These are phyloP conservation scores for Epithele typhae DNA, from an alignment of 768 basidiomycete genomes.

Conservation along the genomic window DNA sequence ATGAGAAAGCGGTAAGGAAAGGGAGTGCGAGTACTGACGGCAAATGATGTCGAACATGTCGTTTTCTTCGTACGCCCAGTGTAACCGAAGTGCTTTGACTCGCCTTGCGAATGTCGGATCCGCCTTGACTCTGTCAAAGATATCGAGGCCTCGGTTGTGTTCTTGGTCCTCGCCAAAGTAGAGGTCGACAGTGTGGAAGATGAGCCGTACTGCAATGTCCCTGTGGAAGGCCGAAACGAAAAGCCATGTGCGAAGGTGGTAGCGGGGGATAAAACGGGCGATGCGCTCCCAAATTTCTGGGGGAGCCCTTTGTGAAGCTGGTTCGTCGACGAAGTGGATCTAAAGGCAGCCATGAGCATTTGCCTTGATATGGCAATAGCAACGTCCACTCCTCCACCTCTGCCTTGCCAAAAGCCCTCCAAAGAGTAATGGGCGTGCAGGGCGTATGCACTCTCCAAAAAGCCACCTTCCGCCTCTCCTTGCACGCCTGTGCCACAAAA, in stretches of 20 bases:
- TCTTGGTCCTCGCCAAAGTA: slow-evolving; percentile 59
- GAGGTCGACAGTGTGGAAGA: slow-evolving; percentile 65
- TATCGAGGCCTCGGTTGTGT: slow-evolving; percentile 56
- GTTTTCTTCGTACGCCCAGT: slow-evolving; percentile 69
- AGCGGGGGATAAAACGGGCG: slow-evolving; percentile 55
- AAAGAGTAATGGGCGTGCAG: too few species aligned
- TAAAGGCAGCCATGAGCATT: too few species aligned
- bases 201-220: slow-evolving; percentile 57
- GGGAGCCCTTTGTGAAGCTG: slow-evolving; percentile 58
- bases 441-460: too few species aligned
- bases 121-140: slow-evolving; percentile 61
- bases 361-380: too few species aligned
- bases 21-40: slow-evolving; percentile 30
- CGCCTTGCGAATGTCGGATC: slow-evolving; percentile 58
- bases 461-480: too few species aligned
- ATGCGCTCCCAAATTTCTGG: slow-evolving; percentile 68
- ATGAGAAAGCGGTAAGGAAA: neutral
- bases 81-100: slow-evolving; percentile 55
- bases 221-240: slow-evolving; percentile 61
- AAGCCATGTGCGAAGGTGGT: slow-evolving; percentile 67
- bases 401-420: too few species aligned
- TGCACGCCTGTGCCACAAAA: too few species aligned
- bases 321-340: slow-evolving; percentile 51
- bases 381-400: too few species aligned
- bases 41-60: slow-evolving; percentile 62